Evolutionary conservation across 306 rosid genomes (phyloP).

Genomic region (Dryas drummondii): DNA sequence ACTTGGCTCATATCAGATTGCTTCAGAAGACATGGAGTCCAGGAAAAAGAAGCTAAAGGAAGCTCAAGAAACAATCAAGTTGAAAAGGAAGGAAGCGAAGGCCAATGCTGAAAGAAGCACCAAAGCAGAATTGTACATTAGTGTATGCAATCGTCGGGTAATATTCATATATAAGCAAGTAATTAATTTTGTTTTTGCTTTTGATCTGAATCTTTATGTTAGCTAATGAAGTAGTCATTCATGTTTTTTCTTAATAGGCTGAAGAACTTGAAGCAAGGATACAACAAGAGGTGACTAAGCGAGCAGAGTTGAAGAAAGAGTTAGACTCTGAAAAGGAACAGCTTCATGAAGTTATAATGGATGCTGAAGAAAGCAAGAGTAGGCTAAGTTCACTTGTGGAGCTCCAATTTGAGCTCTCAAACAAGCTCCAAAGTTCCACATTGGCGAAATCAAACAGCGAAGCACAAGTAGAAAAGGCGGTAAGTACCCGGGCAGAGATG

Average conservation of each 20-base stretch:
- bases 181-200: not conserved
- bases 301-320: constrained; percentile 48
- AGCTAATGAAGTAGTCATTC: not conserved
- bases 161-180: not conserved
- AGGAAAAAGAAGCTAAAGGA: constrained; percentile 47
- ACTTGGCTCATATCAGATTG: constrained; percentile 34
- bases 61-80: constrained; percentile 46
- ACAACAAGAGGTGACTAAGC: constrained; percentile 47
- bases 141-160: constrained; percentile 70
- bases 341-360: constrained; percentile 39
- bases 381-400: constrained; percentile 52
- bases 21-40: constrained; percentile 39
- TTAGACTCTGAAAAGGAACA: constrained; percentile 44
- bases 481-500: constrained; percentile 43
- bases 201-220: not conserved
- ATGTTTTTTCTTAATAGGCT: constrained; percentile 31
- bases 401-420: constrained; percentile 66
- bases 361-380: constrained; percentile 54
- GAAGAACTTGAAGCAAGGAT: constrained; percentile 56
- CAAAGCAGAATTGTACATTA: constrained; percentile 75
- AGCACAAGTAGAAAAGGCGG: constrained; percentile 54
- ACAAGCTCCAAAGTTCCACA: constrained; percentile 51
- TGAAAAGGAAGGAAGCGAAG: constrained; percentile 53
- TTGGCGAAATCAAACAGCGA: constrained; percentile 39
- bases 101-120: constrained; percentile 43